Evolutionary conservation across 2,329 filamentous ascomycete genomes (phyloP).

Genomic region (Alternaria infectoria): DNA sequence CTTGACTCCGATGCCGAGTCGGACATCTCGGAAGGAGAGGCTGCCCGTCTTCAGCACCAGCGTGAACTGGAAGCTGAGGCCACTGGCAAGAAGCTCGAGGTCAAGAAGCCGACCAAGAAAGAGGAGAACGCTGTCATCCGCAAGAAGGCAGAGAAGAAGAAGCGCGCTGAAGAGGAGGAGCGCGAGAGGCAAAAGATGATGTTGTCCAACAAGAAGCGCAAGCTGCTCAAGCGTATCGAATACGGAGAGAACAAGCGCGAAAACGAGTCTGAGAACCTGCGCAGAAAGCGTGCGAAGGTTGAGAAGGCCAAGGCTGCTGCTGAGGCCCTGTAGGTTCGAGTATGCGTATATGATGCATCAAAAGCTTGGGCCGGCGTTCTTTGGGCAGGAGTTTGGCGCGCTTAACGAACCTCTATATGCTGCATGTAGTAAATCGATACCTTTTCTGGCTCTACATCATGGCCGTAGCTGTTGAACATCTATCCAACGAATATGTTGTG

Average conservation of each 20-base stretch:
- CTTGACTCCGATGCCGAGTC: slow-evolving; percentile 59
- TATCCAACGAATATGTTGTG: not conserved
- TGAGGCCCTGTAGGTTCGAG: slow-evolving; percentile 24
- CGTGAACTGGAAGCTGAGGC: slow-evolving; percentile 92
- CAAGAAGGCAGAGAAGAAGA: slow-evolving; percentile 68
- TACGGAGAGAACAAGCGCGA: slow-evolving; percentile 95
- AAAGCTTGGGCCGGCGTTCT: slow-evolving; percentile 24
- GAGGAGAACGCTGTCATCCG: slow-evolving; percentile 71
- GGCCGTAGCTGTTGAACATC: not conserved
- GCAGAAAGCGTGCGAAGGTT: slow-evolving; percentile 87
- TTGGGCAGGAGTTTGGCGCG: slow-evolving; percentile 16
- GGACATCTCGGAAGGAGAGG: slow-evolving; percentile 61
- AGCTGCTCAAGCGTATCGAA: slow-evolving; percentile 96
- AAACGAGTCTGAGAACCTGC: slow-evolving; percentile 83
- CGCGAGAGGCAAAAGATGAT: slow-evolving; percentile 95
- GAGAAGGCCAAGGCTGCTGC: slow-evolving; percentile 63
- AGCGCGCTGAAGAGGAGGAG: slow-evolving; percentile 77
- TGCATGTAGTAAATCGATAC: slow-evolving; percentile 7
- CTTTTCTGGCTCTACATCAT: not conserved
- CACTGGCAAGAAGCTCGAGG: slow-evolving; percentile 64
- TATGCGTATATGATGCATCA: slow-evolving; percentile 10
- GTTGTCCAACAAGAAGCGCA: slow-evolving; percentile 97
- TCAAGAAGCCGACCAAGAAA: slow-evolving; percentile 51
- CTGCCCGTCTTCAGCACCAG: slow-evolving; percentile 74
- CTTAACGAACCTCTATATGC: slow-evolving; percentile 9